Evolutionary conservation across 768 basidiomycete genomes (phyloP).

Genomic region (Hebeloma cylindrosporum): DNA sequence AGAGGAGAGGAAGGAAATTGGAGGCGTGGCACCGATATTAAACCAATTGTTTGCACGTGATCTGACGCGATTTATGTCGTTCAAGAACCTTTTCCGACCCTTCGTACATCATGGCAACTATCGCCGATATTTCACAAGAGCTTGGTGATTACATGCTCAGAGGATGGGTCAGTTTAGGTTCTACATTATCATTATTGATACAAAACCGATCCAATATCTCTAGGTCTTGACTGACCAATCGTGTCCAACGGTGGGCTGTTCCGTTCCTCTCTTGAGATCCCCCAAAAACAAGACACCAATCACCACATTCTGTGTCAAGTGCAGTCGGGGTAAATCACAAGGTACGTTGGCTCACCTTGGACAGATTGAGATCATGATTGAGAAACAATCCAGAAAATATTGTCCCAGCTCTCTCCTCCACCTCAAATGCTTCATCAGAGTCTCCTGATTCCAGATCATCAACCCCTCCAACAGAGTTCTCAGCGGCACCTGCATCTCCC

Average conservation of each 20-base stretch:
- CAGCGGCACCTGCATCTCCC: slow-evolving; percentile 59
- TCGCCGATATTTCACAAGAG: slow-evolving; percentile 56
- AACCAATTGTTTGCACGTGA: slow-evolving; percentile 18
- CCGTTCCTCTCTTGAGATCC: slow-evolving; percentile 73
- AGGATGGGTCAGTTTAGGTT: slow-evolving; percentile 59
- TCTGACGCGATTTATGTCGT: slow-evolving; percentile 8
- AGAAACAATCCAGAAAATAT: too few species aligned
- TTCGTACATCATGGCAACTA: slow-evolving; percentile 42
- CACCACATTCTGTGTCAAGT: slow-evolving; percentile 62
- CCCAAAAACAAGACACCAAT: slow-evolving; percentile 49
- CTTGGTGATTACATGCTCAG: slow-evolving; percentile 74
- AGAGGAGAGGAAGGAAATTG: slow-evolving; percentile 4
- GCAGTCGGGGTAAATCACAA: slow-evolving; percentile 40
- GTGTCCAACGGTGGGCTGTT: slow-evolving; percentile 57
- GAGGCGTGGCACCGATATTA: neutral
- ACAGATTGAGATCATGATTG: too few species aligned
- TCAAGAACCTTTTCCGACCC: neutral
- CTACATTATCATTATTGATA: neutral
- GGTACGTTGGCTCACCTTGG: slow-evolving; percentile 23
- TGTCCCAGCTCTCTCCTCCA: too few species aligned
- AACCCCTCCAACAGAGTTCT: slow-evolving; percentile 78
- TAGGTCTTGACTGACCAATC: slow-evolving; percentile 66
- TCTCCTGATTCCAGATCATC: slow-evolving; percentile 62
- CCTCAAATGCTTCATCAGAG: slow-evolving; percentile 39
- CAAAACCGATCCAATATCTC: neutral